Conservation (phyloP, 257 asterid genomes). For the Schizonepeta tenuifolia region DNA sequence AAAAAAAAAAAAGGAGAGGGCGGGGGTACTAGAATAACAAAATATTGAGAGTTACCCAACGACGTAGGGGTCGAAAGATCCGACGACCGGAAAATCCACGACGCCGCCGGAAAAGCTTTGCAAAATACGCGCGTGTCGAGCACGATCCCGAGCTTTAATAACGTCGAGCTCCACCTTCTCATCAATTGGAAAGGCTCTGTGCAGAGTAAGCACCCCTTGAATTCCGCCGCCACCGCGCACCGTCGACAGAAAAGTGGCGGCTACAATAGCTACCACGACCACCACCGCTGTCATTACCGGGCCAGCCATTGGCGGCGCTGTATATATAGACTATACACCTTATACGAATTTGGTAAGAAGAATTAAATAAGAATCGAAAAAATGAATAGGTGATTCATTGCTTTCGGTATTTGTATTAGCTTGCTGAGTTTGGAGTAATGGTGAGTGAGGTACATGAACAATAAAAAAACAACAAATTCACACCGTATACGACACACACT, state of each 20-base stretch:
- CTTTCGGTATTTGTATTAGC: not conserved
- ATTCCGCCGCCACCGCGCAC: slow-evolving; percentile 44
- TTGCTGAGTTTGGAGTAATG: slow-evolving; percentile 16
- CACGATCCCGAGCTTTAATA: slow-evolving; percentile 73
- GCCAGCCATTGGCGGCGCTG: slow-evolving; percentile 58
- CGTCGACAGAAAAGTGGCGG: slow-evolving; percentile 32
- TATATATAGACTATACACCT: not conserved
- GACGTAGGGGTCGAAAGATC: slow-evolving; percentile 77
- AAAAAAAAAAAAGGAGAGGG: not conserved
- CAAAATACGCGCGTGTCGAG: slow-evolving; percentile 75
- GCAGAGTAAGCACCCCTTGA: slow-evolving; percentile 56
- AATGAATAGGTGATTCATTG: not conserved
- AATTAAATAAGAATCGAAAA: slow-evolving; percentile 8
- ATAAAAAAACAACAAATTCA: slow-evolving; percentile 1
- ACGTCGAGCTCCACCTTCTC: slow-evolving; percentile 58
- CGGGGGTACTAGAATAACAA: not conserved
- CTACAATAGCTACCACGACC: slow-evolving; percentile 34
- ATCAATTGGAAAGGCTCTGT: slow-evolving; percentile 64
- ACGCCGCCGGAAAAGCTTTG: slow-evolving; percentile 74
- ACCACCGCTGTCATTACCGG: slow-evolving; percentile 32
- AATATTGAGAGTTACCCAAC: slow-evolving; percentile 58
- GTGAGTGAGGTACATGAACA: slow-evolving; percentile 15
- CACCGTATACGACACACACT: not conserved
- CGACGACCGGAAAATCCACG: slow-evolving; percentile 71
- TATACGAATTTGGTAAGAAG: slow-evolving; percentile 1